Percentiles rank a stretch among this genome's conserved stretches.
These are phyloP conservation scores for Coniochaeta hoffmannii DNA, from an alignment of 2,329 filamentous ascomycete genomes.

Conservation along the genomic window DNA sequence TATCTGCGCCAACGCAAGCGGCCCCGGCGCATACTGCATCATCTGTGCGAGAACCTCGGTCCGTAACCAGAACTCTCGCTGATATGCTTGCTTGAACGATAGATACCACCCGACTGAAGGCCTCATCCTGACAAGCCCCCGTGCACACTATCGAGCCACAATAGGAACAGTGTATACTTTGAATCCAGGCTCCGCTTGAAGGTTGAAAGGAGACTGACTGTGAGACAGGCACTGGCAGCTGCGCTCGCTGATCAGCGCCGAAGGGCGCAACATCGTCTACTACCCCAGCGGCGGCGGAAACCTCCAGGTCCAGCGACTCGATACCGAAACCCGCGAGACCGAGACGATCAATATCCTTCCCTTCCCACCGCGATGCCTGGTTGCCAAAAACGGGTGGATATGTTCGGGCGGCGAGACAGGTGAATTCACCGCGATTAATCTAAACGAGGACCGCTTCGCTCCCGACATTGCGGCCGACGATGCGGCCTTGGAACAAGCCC, in stretches of 20 bases:
- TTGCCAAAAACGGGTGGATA: constrained; percentile 80
- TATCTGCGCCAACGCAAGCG: background rate
- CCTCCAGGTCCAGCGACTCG: constrained; percentile 56
- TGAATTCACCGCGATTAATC: constrained; percentile 73
- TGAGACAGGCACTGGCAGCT: constrained; percentile 71
- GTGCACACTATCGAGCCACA: constrained; percentile 60
- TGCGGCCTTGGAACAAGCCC: background rate
- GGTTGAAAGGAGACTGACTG: constrained; percentile 2
- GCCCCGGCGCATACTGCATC: background rate
- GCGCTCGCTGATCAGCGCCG: constrained; percentile 79
- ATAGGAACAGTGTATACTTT: constrained; percentile 52
- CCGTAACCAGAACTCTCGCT: background rate
- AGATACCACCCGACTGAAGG: constrained; percentile 61
- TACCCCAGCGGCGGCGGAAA: constrained; percentile 71
- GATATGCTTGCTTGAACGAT: constrained; percentile 7
- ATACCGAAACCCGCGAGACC: constrained; percentile 62
- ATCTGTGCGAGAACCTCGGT: constrained; percentile 7
- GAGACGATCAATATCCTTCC: constrained; percentile 65
- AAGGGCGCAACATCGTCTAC: constrained; percentile 71
- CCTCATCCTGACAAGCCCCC: constrained; percentile 51
- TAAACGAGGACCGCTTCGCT: constrained; percentile 28
- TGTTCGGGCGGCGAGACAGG: constrained; percentile 86
- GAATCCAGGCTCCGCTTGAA: background rate
- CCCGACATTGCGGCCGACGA: constrained; percentile 3
- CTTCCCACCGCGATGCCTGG: constrained; percentile 76